phyloP scores from a whole-genome alignment of 202 grass and related monocot genomes.

The Setaria viridis region DNA sequence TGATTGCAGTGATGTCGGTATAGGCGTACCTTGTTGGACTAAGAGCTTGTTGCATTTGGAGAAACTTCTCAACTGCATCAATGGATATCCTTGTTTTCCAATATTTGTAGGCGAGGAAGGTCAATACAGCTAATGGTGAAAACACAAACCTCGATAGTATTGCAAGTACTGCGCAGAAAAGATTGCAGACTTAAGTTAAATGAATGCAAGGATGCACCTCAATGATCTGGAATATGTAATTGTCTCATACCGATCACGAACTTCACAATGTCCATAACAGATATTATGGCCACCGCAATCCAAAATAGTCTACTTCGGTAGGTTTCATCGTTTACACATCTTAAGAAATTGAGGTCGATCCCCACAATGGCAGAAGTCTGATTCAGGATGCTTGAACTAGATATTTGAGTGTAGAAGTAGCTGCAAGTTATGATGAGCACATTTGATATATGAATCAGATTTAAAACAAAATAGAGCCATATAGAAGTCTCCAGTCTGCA shows the following conservation, averaged over 20 bases:
- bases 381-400: not conserved
- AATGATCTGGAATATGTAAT: not conserved
- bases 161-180: conserved; percentile 1
- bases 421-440: not conserved
- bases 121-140: not conserved
- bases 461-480: no score
- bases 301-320: not conserved
- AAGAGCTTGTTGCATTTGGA: conserved; percentile 41
- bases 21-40: conserved; percentile 47
- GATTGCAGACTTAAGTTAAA: not conserved
- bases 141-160: conserved; percentile 30
- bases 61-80: conserved; percentile 52
- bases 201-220: not conserved
- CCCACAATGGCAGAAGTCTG: not conserved
- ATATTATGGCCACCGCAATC: not conserved
- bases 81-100: conserved; percentile 43
- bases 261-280: not conserved
- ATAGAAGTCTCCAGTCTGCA: not conserved
- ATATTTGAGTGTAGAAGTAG: not conserved
- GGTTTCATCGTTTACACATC: not conserved
- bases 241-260: not conserved
- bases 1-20: conserved; percentile 51
- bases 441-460: no score
- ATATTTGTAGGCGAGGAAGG: conserved; percentile 43
- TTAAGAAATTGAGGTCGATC: not conserved